These are phyloP conservation scores for Exophiala xenobiotica DNA, from an alignment of 2,329 filamentous ascomycete genomes.

Conservation along the genomic window DNA sequence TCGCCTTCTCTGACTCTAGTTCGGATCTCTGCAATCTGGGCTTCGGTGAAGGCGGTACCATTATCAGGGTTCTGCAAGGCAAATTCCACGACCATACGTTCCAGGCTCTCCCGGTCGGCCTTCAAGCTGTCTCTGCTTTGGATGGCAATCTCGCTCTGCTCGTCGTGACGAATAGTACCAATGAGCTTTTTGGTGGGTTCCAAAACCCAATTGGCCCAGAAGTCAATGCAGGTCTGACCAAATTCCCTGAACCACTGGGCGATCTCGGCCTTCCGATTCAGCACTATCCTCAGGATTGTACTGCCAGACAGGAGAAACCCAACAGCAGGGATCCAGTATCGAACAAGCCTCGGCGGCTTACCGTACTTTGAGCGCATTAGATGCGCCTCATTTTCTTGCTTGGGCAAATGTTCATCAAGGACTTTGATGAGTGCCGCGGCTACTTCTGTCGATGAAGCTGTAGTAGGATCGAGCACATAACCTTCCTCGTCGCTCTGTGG, in stretches of 20 bases:
- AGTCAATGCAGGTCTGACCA: conserved; percentile 77
- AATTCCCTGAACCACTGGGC: conserved; percentile 76
- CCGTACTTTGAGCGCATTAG: conserved; percentile 64
- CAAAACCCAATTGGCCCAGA: conserved; percentile 95
- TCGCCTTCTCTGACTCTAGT: conserved; percentile 86
- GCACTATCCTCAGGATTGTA: conserved; percentile 76
- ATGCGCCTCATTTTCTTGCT: conserved; percentile 60
- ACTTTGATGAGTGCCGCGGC: conserved; percentile 53
- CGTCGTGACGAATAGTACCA: conserved; percentile 88
- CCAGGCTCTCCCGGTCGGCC: conserved; percentile 85
- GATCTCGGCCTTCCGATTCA: conserved; percentile 74
- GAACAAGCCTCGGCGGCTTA: conserved; percentile 69
- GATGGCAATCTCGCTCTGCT: conserved; percentile 89
- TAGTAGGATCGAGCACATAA: conserved; percentile 14
- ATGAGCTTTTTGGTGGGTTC: conserved; percentile 81
- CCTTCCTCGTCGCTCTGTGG: conserved; percentile 11
- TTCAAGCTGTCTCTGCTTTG: conserved; percentile 92
- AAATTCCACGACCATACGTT: conserved; percentile 98
- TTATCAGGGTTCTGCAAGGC: conserved; percentile 71
- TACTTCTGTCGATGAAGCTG: conserved; percentile 22
- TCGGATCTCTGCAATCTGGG: conserved; percentile 71
- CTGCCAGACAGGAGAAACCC: conserved; percentile 76
- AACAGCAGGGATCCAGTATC: conserved; percentile 84
- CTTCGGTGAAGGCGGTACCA: conserved; percentile 60
- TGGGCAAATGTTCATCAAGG: conserved; percentile 66